Conservation (phyloP, 495 filamentous ascomycete genomes). For the Penicillium simplicissimum region DNA sequence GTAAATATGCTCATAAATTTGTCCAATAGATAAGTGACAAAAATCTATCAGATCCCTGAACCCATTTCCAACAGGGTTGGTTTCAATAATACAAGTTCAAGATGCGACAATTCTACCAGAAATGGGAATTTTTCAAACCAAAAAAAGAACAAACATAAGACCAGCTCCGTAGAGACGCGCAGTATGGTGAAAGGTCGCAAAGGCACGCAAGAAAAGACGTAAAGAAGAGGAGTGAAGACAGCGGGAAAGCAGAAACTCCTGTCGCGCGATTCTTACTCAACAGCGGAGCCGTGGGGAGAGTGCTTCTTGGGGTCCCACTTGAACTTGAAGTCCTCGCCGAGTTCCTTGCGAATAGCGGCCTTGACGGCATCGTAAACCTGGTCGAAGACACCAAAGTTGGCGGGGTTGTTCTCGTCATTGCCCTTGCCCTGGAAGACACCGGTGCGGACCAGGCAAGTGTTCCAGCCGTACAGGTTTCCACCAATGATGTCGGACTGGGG, state of each 20-base stretch:
- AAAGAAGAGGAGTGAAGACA: neutral
- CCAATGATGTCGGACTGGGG: conserved; percentile 76
- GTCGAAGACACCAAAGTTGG: conserved; percentile 58
- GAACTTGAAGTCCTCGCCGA: conserved; percentile 58
- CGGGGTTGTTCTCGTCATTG: conserved; percentile 59
- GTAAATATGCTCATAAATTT: conserved; percentile 1
- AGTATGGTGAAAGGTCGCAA: neutral
- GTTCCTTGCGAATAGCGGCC: conserved; percentile 54
- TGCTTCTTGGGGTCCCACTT: conserved; percentile 61
- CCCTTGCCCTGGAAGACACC: conserved; percentile 58
- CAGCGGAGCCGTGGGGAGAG: conserved; percentile 56
- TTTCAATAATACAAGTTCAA: neutral
- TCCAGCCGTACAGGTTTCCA: conserved; percentile 81
- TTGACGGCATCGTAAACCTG: conserved; percentile 57
- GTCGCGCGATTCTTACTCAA: conserved; percentile 43
- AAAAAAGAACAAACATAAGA: neutral
- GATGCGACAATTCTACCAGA: neutral
- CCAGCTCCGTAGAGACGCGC: neutral
- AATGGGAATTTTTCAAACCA: neutral
- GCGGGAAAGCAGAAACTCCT: neutral
- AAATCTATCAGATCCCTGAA: conserved; percentile 1
- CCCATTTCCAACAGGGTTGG: neutral
- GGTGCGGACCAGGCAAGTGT: conserved; percentile 68
- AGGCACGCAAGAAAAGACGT: neutral
- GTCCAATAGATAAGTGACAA: conserved; percentile 1